Conservation (phyloP, 208 protist genomes). For the Crithidia mellificae region DNA sequence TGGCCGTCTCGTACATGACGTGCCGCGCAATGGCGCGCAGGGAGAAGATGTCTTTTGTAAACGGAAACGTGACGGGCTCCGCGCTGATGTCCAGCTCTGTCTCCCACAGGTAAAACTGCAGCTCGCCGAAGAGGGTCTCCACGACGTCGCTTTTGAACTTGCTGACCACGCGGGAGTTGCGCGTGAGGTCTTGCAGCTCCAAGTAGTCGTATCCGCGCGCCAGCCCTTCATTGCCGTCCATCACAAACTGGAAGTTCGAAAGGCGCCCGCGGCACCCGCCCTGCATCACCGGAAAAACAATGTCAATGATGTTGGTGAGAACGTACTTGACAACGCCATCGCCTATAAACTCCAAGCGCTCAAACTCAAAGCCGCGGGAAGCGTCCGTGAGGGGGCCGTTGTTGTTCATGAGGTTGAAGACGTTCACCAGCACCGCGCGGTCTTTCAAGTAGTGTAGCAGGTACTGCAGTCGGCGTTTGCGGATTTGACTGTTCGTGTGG, state of each 20-base stretch:
- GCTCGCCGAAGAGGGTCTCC: slow-evolving; percentile 87
- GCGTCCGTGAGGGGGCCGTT: slow-evolving; percentile 26
- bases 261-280: slow-evolving; percentile 73
- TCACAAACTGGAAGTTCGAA: slow-evolving; percentile 80
- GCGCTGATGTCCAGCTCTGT: slow-evolving; percentile 65
- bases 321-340: slow-evolving; percentile 91
- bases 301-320: slow-evolving; percentile 69
- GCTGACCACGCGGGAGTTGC: slow-evolving; percentile 80
- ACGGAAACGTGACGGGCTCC: slow-evolving; percentile 47
- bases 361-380: slow-evolving; percentile 83
- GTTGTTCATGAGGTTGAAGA: slow-evolving; percentile 58
- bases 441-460: slow-evolving; percentile 82
- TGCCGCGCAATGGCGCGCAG: slow-evolving; percentile 77
- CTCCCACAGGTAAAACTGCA: slow-evolving; percentile 83
- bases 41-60: slow-evolving; percentile 60
- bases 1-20: slow-evolving; percentile 81
- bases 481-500: slow-evolving; percentile 66
- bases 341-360: slow-evolving; percentile 85
- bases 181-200: slow-evolving; percentile 71
- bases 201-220: slow-evolving; percentile 83
- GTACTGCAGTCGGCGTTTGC: slow-evolving; percentile 76
- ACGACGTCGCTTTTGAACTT: slow-evolving; percentile 93
- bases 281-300: slow-evolving; percentile 69
- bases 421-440: slow-evolving; percentile 61
- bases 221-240: slow-evolving; percentile 89